These are phyloP conservation scores for Fusarium irregulare DNA, from an alignment of 2,329 filamentous ascomycete species.

Conservation along the genomic window DNA sequence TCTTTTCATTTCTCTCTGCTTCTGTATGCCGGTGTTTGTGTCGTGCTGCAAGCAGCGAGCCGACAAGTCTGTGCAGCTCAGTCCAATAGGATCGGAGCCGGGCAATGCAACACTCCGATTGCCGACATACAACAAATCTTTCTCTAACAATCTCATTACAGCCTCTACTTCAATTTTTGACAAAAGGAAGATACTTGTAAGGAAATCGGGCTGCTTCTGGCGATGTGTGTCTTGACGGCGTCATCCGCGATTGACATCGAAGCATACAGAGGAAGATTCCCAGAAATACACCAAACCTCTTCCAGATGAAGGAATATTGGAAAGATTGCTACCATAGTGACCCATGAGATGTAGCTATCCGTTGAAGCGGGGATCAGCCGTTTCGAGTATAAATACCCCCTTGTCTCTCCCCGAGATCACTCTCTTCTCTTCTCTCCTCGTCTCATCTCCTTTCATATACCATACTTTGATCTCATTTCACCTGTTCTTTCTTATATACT, in stretches of 20 bases:
- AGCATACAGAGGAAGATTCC: background rate
- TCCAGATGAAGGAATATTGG: background rate
- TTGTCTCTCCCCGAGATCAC: background rate
- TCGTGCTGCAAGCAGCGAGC: background rate
- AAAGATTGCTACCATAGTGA: rapidly evolving
- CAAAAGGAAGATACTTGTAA: too few relatives aligned
- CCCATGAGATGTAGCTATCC: background rate
- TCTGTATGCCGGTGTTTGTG: background rate
- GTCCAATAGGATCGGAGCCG: background rate
- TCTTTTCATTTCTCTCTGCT: background rate
- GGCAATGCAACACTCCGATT: background rate
- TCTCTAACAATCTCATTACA: background rate
- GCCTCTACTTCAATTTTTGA: background rate
- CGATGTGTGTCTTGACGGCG: background rate
- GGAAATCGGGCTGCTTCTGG: background rate
- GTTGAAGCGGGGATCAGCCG: background rate
- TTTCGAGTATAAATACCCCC: background rate
- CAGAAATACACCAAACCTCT: background rate
- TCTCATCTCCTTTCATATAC: background rate
- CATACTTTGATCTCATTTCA: background rate
- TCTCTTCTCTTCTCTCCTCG: background rate
- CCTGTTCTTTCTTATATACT: background rate
- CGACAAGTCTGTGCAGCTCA: background rate
- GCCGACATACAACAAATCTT: background rate
- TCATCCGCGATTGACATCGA: background rate